Conservation (phyloP, 345 rosid genomes). For the Citrus glauca region DNA sequence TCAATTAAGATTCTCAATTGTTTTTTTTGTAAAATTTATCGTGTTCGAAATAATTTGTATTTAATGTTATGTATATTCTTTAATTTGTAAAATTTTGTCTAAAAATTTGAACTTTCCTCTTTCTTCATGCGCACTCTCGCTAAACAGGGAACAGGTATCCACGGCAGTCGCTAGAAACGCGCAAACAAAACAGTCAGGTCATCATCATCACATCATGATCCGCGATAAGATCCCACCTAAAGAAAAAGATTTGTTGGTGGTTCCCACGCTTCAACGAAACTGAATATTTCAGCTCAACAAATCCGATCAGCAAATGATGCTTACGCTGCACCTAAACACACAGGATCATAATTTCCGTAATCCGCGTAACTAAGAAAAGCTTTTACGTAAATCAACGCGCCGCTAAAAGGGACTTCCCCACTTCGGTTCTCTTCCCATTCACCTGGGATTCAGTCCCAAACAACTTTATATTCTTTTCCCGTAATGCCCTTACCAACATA, state of each 20-base stretch:
- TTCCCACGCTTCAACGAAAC: background rate
- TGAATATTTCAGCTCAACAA: background rate
- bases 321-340: conserved; percentile 3
- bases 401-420: background rate
- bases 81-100: no score
- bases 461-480: background rate
- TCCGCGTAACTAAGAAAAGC: background rate
- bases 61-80: no score
- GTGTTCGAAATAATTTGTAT: no score
- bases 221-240: background rate
- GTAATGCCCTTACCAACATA: background rate
- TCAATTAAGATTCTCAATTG: no score
- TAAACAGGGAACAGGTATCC: background rate
- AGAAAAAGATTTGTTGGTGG: background rate
- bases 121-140: background rate
- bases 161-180: background rate
- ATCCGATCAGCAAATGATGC: background rate
- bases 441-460: background rate
- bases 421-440: background rate
- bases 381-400: background rate
- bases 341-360: background rate
- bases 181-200: background rate
- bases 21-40: no score
- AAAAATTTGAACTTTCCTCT: no score
- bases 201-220: background rate